Evolutionary conservation across 257 asterid species (phyloP).

Genomic region (Linderniella brevidens): DNA sequence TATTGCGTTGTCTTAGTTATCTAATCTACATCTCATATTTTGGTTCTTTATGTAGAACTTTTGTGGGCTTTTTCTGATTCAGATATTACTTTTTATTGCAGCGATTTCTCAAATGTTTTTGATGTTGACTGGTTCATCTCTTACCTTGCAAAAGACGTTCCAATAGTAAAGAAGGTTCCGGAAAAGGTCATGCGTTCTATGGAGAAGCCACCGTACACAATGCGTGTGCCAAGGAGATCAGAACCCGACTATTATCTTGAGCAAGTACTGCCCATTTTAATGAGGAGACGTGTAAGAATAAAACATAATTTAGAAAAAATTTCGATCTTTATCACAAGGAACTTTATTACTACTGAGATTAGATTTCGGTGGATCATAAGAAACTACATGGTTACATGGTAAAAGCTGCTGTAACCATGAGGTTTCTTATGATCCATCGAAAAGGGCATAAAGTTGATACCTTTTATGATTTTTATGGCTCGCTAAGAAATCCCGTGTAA

Average conservation of each 20-base stretch:
- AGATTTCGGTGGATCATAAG: too few relatives aligned
- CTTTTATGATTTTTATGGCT: too few relatives aligned
- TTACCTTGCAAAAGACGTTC: conserved; percentile 77
- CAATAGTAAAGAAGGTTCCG: conserved; percentile 80
- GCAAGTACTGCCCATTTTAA: conserved; percentile 83
- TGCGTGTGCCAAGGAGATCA: conserved; percentile 97
- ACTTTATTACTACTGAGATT: too few relatives aligned
- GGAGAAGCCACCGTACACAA: conserved; percentile 98
- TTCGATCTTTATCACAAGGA: too few relatives aligned
- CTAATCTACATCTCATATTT: conserved; percentile 6
- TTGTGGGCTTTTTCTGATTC: conserved; percentile 11
- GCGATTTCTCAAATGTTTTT: conserved; percentile 79
- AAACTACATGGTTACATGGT: too few relatives aligned
- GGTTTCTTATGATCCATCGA: too few relatives aligned
- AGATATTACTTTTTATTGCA: conserved; percentile 28
- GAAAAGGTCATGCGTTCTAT: conserved; percentile 94
- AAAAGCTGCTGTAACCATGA: too few relatives aligned
- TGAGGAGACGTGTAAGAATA: conserved; percentile 79
- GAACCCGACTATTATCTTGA: conserved; percentile 93
- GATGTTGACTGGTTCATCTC: conserved; percentile 95
- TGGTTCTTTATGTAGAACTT: too few relatives aligned
- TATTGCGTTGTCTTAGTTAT: too few relatives aligned
- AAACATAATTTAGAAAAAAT: neutral
- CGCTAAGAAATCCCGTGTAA: too few relatives aligned
- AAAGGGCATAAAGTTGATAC: too few relatives aligned